Conservation (phyloP, 805 yeast species). For the Kluyveromyces starmeri region DNA sequence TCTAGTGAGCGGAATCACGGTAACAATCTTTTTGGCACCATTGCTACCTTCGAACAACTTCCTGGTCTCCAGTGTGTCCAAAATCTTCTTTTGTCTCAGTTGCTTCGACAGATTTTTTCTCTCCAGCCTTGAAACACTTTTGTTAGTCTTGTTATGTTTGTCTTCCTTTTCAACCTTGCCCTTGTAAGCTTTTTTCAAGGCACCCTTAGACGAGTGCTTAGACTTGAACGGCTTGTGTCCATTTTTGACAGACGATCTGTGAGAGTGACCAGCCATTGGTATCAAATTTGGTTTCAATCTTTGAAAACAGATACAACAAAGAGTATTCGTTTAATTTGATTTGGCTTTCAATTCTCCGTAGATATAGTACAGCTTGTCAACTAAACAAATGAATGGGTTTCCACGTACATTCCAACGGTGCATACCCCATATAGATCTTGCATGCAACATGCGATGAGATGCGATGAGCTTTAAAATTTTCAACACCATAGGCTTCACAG, state of each 20-base stretch:
- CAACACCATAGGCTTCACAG: background rate
- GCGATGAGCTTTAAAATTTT: slow-evolving; percentile 13
- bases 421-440: no score
- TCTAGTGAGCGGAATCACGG: slow-evolving; percentile 68
- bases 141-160: slow-evolving; percentile 24
- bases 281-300: no score
- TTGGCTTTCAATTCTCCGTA: no score
- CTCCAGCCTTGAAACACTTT: slow-evolving; percentile 41
- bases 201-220: slow-evolving; percentile 82
- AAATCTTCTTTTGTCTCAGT: slow-evolving; percentile 61
- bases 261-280: slow-evolving; percentile 67
- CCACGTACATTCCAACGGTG: no score
- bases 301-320: no score
- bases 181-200: slow-evolving; percentile 67
- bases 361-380: no score
- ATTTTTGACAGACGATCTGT: slow-evolving; percentile 74
- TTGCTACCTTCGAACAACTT: slow-evolving; percentile 69
- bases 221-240: slow-evolving; percentile 88
- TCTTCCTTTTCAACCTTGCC: slow-evolving; percentile 79
- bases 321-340: no score
- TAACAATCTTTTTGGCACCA: slow-evolving; percentile 78
- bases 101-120: slow-evolving; percentile 77
- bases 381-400: no score
- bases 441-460: slow-evolving; percentile 7
- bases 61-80: slow-evolving; percentile 47